A percentile compares a stretch with the other conserved stretches of the same genome.
Conservation (phyloP, 108 stramenopile species). For the Cyclotella distinguenda region DNA sequence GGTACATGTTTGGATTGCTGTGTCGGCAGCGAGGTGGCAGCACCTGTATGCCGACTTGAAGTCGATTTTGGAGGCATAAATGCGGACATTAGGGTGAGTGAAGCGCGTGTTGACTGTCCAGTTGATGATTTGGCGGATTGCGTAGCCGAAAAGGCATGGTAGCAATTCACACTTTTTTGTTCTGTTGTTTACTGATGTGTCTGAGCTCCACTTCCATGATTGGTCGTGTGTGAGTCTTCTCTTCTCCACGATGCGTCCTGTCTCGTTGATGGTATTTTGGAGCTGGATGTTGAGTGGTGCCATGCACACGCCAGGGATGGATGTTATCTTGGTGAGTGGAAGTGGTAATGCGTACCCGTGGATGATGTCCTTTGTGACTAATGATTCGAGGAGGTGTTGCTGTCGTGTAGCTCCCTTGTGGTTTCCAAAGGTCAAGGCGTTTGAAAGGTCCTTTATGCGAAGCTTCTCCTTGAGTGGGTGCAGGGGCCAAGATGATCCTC, state of each 20-base stretch:
- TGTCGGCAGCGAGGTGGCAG: too few relatives aligned
- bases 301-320: background rate
- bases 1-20: background rate
- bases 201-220: background rate
- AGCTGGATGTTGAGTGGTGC: constrained; percentile 6
- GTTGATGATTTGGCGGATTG: background rate
- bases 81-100: constrained; percentile 2
- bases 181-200: background rate
- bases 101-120: background rate
- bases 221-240: background rate
- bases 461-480: background rate
- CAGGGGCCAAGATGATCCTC: constrained; percentile 8
- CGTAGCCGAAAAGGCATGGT: constrained; percentile 5
- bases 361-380: constrained; percentile 4
- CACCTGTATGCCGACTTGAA: too few relatives aligned
- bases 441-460: background rate
- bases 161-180: background rate
- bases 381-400: background rate
- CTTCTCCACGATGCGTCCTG: constrained; percentile 3
- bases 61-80: too few relatives aligned
- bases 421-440: constrained; percentile 6
- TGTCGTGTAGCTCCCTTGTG: constrained; percentile 17
- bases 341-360: constrained; percentile 4
- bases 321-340: background rate
- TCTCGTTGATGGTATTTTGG: constrained; percentile 13